Conservation (phyloP, 2,329 filamentous ascomycete genomes). For the Calonectria leucothoes region DNA sequence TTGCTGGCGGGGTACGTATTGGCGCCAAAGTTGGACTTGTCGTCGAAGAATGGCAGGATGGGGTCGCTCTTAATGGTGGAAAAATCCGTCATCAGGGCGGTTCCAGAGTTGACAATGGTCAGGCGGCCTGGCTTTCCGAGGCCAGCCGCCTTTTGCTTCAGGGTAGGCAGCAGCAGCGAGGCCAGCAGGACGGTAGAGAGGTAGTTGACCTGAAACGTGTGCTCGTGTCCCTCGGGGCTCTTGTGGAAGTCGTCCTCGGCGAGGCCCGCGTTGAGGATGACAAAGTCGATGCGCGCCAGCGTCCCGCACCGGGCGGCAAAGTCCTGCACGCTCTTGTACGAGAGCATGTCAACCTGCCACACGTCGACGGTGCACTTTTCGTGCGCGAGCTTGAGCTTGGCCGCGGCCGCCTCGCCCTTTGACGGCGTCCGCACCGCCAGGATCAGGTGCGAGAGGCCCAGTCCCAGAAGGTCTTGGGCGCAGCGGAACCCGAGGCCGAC, state of each 20-base stretch:
- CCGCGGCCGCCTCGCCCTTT: conserved; percentile 55
- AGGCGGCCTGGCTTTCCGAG: conserved; percentile 38
- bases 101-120: conserved; percentile 47
- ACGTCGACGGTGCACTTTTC: conserved; percentile 56
- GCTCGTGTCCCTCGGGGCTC: conserved; percentile 51
- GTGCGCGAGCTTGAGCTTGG: conserved; percentile 19
- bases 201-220: conserved; percentile 54
- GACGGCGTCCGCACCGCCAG: conserved; percentile 56
- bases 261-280: conserved; percentile 59
- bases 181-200: conserved; percentile 49
- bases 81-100: conserved; percentile 35
- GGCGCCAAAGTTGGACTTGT: conserved; percentile 36
- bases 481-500: conserved; percentile 61
- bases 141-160: conserved; percentile 43
- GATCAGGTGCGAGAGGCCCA: conserved; percentile 56
- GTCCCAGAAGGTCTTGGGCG: conserved; percentile 51
- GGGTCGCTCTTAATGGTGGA: conserved; percentile 35
- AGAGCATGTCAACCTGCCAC: conserved; percentile 61
- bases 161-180: conserved; percentile 46
- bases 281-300: conserved; percentile 55
- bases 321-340: conserved; percentile 55
- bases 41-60: conserved; percentile 46
- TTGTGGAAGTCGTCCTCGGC: conserved; percentile 35
- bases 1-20: conserved; percentile 45
- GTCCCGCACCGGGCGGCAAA: conserved; percentile 53